Evolutionary conservation across 1,284 basidiomycete species (phyloP), one percentile per base, ranked within the genome.

Genomic region (Omphalotus olearius): DNA sequence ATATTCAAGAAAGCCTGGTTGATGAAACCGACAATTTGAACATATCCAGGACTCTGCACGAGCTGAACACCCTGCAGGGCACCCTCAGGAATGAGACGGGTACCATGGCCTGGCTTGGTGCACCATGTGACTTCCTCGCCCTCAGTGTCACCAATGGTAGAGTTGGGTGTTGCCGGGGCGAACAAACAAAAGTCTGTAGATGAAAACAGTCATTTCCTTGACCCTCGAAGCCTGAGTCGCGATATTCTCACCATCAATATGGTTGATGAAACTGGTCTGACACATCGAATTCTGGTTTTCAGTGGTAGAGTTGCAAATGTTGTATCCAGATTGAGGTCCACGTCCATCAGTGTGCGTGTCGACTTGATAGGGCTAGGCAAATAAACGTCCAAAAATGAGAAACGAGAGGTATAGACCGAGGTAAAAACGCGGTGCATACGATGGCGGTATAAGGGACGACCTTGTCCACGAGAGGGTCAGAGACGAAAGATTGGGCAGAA

Each of bases 111-210:
- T 11, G 72, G 62, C 57, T 74, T 76, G 18, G 77, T 76, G 61
- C 85, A 88, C 76, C 77, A 88, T 0, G 82, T 79, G 6, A 88
- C 78, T 60, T 76, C 80, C 52, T 71, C 65, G 43, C 71, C 76
- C 61, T 88, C 85, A 4, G 74, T 74, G 55, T 85, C 71, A 37
- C 77, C 82, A 23, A 88, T 76, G 3, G 68, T 64, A 1, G 72
- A 67, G 61, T 74, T 71, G 9, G 67, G 72, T 25, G 67, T 62
- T 0, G 71, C 62, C 0, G 80, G 78, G 1, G 68, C 78, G 74
- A 77, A 83, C 4, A 82, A 60, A 26, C 48, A 50, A 16, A 50
- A 50, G 18, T 50, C 48, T 50, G 48, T 1, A 23, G 35, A 18
- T 20, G 13, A 4, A 42, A 35, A 11, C 13, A 16, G 33, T 43